These are phyloP conservation scores for Fusarium humuli DNA, from an alignment of 2,329 filamentous ascomycete genomes.

Conservation along the genomic window DNA sequence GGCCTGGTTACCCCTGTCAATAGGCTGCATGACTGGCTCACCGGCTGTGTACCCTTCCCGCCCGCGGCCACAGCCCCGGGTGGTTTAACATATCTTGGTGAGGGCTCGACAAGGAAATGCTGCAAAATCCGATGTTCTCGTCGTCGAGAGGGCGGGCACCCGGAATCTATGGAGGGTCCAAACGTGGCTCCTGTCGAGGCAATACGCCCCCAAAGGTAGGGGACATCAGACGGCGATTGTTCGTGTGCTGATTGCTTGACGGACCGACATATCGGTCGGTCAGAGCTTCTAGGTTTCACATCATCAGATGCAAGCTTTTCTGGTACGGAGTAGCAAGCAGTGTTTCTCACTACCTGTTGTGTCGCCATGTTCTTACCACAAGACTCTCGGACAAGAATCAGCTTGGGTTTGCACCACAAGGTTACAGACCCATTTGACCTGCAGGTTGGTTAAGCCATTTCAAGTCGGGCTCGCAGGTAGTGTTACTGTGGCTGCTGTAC, in stretches of 20 bases:
- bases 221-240: constrained; percentile 6
- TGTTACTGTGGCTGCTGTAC: constrained; percentile 29
- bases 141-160: constrained; percentile 25
- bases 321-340: constrained; percentile 6
- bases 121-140: constrained; percentile 20
- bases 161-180: constrained; percentile 33
- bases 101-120: constrained; percentile 27
- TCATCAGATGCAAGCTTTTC: constrained; percentile 8
- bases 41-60: constrained; percentile 38
- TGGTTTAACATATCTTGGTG: constrained; percentile 13
- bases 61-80: constrained; percentile 38
- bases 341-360: constrained; percentile 14
- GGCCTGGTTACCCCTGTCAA: constrained; percentile 38
- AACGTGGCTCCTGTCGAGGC: constrained; percentile 44
- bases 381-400: constrained; percentile 12
- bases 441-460: constrained; percentile 15
- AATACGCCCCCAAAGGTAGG: constrained; percentile 34
- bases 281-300: constrained; percentile 22
- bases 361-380: constrained; percentile 3
- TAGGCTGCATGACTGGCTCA: constrained; percentile 42
- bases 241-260: constrained; percentile 16
- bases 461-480: constrained; percentile 15
- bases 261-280: constrained; percentile 27
- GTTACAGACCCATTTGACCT: constrained; percentile 22
- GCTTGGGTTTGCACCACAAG: constrained; percentile 11